Conservation (phyloP, 2,329 filamentous ascomycete species). For the Penicillium sp. region DNA sequence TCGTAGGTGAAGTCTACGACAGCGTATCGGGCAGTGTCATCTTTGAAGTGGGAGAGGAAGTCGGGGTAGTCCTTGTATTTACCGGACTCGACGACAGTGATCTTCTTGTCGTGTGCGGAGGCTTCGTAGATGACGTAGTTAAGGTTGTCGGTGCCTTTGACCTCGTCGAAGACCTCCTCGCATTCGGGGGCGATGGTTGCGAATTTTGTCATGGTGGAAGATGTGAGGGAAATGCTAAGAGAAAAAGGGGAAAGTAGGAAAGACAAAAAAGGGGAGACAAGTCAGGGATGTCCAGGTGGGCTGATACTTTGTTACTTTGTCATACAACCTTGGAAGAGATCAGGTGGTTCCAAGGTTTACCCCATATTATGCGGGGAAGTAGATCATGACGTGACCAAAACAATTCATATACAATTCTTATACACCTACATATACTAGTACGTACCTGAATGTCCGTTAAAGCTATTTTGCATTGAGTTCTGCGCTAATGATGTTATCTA, state of each 20-base stretch:
- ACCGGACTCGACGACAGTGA: constrained; percentile 15
- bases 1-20: constrained; percentile 18
- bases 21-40: constrained; percentile 15
- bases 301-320: constrained; percentile 1
- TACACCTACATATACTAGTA: no score
- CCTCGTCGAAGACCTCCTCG: constrained; percentile 16
- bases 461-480: no score
- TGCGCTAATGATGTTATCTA: no score
- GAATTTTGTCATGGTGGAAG: constrained; percentile 17
- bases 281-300: background rate
- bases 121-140: constrained; percentile 20
- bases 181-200: constrained; percentile 21
- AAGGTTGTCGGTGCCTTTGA: constrained; percentile 19
- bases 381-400: background rate
- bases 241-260: background rate
- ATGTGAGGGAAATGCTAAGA: background rate
- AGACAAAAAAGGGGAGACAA: background rate
- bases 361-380: background rate
- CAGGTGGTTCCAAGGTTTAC: background rate
- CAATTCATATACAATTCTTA: background rate
- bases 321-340: background rate
- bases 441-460: no score
- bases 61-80: constrained; percentile 18
- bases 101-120: constrained; percentile 20
- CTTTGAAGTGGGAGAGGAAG: constrained; percentile 15